Percentiles rank a stretch among this genome's conserved stretches.
Evolutionary conservation across 2,329 filamentous ascomycete species (phyloP).

Genomic region (Colletotrichum magnum): DNA sequence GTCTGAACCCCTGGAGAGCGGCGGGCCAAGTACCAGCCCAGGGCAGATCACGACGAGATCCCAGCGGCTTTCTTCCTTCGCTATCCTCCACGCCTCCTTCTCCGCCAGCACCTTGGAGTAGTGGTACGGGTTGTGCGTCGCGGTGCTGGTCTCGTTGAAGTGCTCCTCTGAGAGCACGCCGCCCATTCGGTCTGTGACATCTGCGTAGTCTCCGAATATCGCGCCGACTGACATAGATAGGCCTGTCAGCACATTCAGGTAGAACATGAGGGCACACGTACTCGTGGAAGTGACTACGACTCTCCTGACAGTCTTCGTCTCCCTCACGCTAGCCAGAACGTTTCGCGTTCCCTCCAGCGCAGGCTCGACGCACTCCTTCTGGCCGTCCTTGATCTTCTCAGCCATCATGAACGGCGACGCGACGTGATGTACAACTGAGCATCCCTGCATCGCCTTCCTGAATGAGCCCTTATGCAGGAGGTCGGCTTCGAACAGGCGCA

Average conservation of each 20-base stretch:
- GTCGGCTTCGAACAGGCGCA: slow-evolving; percentile 43
- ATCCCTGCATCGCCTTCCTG: slow-evolving; percentile 46
- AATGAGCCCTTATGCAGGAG: slow-evolving; percentile 48
- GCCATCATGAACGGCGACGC: slow-evolving; percentile 51
- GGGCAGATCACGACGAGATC: slow-evolving; percentile 47
- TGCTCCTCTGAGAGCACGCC: slow-evolving; percentile 42
- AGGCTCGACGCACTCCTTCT: slow-evolving; percentile 46
- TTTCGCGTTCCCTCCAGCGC: slow-evolving; percentile 46
- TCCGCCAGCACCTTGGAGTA: slow-evolving; percentile 48
- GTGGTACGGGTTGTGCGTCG: slow-evolving; percentile 45
- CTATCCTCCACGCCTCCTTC: slow-evolving; percentile 46
- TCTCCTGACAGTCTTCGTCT: slow-evolving; percentile 43
- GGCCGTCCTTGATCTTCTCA: slow-evolving; percentile 45
- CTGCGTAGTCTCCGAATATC: slow-evolving; percentile 46
- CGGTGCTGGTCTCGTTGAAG: slow-evolving; percentile 46
- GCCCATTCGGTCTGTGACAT: slow-evolving; percentile 42
- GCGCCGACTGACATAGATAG: slow-evolving; percentile 40
- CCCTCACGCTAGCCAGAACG: slow-evolving; percentile 45
- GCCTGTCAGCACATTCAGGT: not conserved
- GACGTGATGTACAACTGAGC: slow-evolving; percentile 50
- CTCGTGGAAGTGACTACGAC: slow-evolving; percentile 46
- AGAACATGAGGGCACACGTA: not conserved
- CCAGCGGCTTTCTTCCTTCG: slow-evolving; percentile 44
- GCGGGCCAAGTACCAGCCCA: slow-evolving; percentile 45
- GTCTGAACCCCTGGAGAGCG: slow-evolving; percentile 42